Evolutionary conservation across 306 rosid genomes (phyloP), one percentile per base, ranked within the genome.

Genomic region (Amphicarpaea edgeworthii): DNA sequence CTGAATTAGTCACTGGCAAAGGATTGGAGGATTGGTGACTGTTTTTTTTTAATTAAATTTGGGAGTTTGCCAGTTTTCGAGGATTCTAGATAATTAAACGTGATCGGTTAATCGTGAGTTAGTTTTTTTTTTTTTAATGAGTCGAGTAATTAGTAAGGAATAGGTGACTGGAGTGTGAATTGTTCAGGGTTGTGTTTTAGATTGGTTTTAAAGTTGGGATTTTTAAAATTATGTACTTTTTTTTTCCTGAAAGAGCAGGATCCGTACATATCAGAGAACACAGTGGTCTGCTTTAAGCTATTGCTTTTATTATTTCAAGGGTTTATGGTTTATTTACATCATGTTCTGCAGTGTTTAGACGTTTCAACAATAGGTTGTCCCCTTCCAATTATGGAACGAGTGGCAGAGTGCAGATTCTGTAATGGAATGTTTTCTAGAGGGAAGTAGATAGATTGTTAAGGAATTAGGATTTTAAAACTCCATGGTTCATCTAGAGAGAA

Each of bases 381-480:
- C 14, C 16, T 53, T 40, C 79, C 54, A 10, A 51, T 73, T 12
- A 19, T 3, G 50, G 12, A 63, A 71, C 38, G 34, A 21, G 11
- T 65, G 20, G 73, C 60, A 41, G 15, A 28, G 34, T 60, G 73
- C 47, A 17, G 40, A 40, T 71, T 37, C 49, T 24, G 41, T 9
- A 14, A 47, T 63, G 53, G 4, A 26, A 30, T 30, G 17, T 10
- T 42, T 34, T 50, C 12, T 62, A 8, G 21, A 61, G 55, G 47
- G 73, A 19, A 19, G 26, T 14, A 19, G 60, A 71, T 43, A 51
- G 49, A 38, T 19, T 61, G 12, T 70, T 70, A 12, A 6, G 46
- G 43, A 41, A 42, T n/a, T 14, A 68, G 81, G 20, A 32, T 51
- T 61, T 80, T 53, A 30, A 20, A 47, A 67, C 76, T 66, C 37